Conservation (phyloP, 2,329 filamentous ascomycete genomes). For the Calonectria leucothoes region DNA sequence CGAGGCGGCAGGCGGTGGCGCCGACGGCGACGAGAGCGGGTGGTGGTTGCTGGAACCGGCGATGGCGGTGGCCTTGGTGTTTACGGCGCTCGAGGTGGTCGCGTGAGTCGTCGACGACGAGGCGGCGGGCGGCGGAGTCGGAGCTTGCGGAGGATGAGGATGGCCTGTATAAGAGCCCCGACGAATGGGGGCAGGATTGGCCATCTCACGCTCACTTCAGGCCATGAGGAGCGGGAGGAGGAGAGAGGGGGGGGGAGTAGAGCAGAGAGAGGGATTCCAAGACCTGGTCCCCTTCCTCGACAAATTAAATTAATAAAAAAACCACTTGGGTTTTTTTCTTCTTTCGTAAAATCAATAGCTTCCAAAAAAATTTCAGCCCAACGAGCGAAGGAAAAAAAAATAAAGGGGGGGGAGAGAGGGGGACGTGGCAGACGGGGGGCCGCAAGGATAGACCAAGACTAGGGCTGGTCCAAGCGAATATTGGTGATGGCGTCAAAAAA, state of each 20-base stretch:
- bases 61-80: neutral
- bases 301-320: neutral
- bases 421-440: neutral
- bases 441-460: conserved; percentile 4
- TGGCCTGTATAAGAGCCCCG: conserved; percentile 41
- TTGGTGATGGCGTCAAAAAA: conserved; percentile 40
- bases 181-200: conserved; percentile 39
- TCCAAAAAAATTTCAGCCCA: neutral
- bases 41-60: neutral
- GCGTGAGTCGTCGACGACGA: neutral
- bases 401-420: neutral
- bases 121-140: neutral
- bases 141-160: conserved; percentile 25
- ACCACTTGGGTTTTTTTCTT: neutral
- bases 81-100: neutral
- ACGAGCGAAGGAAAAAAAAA: neutral
- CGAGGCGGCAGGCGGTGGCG: neutral
- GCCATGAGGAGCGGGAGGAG: conserved; percentile 34
- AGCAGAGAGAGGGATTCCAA: neutral
- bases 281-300: neutral
- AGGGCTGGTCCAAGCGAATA: conserved; percentile 6
- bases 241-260: neutral
- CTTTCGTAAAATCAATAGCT: neutral
- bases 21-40: neutral
- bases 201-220: conserved; percentile 39